Evolutionary conservation across 192 early-diverging fungal genomes (phyloP).

Genomic region (Glomus cerebriforme): DNA sequence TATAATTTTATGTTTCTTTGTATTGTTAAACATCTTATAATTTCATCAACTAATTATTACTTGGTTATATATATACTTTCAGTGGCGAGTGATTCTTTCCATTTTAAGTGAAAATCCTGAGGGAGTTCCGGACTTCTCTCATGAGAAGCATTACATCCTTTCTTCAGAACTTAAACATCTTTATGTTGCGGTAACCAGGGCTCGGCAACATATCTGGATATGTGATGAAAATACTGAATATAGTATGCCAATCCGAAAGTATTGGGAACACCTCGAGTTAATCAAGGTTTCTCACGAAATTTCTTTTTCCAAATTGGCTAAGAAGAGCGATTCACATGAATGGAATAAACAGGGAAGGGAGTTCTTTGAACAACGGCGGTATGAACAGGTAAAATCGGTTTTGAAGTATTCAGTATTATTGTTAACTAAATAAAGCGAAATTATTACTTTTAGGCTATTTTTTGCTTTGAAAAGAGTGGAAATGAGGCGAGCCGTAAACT

Average conservation of each 20-base stretch:
- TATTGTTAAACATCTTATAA: background rate
- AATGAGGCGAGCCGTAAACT: background rate
- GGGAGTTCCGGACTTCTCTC: background rate
- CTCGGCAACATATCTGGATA: background rate
- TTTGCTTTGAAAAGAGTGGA: conserved; percentile 6
- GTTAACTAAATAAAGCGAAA: background rate
- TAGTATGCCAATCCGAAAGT: background rate
- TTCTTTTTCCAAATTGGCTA: background rate
- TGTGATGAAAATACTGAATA: background rate
- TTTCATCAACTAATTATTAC: background rate
- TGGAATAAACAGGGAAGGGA: background rate
- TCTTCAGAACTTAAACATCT: conserved; percentile 16
- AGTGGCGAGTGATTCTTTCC: background rate
- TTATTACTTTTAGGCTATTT: conserved; percentile 8
- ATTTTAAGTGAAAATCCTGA: background rate
- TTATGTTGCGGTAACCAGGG: conserved; percentile 22
- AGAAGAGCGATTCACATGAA: background rate
- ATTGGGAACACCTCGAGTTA: background rate
- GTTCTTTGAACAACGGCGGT: background rate
- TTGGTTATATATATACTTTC: background rate
- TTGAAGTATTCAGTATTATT: background rate
- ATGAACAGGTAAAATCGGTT: background rate
- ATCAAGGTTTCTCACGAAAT: background rate
- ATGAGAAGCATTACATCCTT: background rate
- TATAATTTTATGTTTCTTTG: too few species aligned